Evolutionary conservation across 2,329 filamentous ascomycete species (phyloP).

Genomic region (Ascochyta lentis): DNA sequence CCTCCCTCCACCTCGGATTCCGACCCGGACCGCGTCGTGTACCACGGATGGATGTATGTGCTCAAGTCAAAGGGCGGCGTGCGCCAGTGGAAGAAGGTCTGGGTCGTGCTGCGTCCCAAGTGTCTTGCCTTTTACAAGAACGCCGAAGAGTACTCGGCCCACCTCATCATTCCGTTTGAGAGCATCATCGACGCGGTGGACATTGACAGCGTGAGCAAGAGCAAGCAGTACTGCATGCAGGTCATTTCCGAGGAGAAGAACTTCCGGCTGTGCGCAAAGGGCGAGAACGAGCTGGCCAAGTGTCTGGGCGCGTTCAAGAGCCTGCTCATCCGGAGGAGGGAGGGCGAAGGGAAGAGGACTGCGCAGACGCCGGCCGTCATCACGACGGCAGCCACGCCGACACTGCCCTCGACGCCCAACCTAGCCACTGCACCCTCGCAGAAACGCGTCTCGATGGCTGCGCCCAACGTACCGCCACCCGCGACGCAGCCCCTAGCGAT

Average conservation of each 20-base stretch:
- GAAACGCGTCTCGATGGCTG: conserved; percentile 5
- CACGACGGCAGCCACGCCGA: conserved; percentile 13
- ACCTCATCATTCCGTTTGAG: conserved; percentile 79
- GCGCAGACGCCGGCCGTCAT: background rate
- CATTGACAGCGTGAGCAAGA: conserved; percentile 84
- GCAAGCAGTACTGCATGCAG: conserved; percentile 86
- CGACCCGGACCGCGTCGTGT: conserved; percentile 88
- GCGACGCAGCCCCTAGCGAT: conserved; percentile 5
- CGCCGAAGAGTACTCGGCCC: conserved; percentile 84
- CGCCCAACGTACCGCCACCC: background rate
- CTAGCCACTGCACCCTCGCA: background rate
- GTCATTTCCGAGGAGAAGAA: conserved; percentile 87
- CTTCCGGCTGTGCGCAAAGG: conserved; percentile 63
- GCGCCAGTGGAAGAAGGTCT: conserved; percentile 91
- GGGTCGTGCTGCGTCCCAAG: conserved; percentile 86
- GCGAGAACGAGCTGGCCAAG: conserved; percentile 82
- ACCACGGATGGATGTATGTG: conserved; percentile 88
- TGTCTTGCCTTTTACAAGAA: conserved; percentile 93
- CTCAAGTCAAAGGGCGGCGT: conserved; percentile 84
- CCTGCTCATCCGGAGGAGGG: conserved; percentile 73
- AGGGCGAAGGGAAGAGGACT: conserved; percentile 41
- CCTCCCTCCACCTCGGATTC: conserved; percentile 24
- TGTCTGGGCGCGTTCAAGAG: conserved; percentile 94
- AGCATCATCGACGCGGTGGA: conserved; percentile 90
- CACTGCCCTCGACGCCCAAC: background rate